Evolutionary conservation across 2,329 filamentous ascomycete species (phyloP).

Genomic region (Emergomyces orientalis): DNA sequence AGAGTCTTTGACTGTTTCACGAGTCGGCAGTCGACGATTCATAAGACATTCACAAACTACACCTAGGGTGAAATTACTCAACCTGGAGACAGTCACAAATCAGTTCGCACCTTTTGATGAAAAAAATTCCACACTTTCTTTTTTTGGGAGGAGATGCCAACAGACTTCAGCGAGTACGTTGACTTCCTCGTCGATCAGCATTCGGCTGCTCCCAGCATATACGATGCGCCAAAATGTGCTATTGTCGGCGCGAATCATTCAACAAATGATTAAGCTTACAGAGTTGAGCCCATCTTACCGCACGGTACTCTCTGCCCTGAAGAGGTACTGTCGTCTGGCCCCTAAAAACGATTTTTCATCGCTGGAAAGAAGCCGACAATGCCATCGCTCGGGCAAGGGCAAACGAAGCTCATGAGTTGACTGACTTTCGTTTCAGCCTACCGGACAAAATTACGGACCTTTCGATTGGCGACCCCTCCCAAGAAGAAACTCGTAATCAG

Average conservation of each 20-base stretch:
- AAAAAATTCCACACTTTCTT: slow-evolving; percentile 27
- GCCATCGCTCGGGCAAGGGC: background rate
- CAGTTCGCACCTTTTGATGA: slow-evolving; percentile 29
- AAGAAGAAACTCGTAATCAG: slow-evolving; percentile 18
- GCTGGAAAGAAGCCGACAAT: background rate
- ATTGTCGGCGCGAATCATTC: background rate
- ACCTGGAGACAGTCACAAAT: slow-evolving; percentile 29
- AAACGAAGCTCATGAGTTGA: background rate
- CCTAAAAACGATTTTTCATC: slow-evolving; percentile 1
- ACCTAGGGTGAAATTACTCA: background rate
- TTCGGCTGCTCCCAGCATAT: background rate
- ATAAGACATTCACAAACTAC: background rate
- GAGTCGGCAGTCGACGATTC: background rate
- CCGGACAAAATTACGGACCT: background rate
- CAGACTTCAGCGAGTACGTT: slow-evolving; percentile 4
- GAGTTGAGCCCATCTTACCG: background rate
- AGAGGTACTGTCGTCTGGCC: background rate
- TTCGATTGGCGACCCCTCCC: background rate
- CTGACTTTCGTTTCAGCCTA: background rate
- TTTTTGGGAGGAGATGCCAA: slow-evolving; percentile 32
- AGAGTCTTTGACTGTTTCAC: background rate
- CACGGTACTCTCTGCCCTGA: background rate
- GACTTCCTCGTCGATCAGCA: background rate
- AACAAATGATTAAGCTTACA: background rate
- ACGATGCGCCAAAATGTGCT: background rate